Evolutionary conservation across 2,329 filamentous ascomycete genomes (phyloP).

Genomic region (Diaporthe sp.): DNA sequence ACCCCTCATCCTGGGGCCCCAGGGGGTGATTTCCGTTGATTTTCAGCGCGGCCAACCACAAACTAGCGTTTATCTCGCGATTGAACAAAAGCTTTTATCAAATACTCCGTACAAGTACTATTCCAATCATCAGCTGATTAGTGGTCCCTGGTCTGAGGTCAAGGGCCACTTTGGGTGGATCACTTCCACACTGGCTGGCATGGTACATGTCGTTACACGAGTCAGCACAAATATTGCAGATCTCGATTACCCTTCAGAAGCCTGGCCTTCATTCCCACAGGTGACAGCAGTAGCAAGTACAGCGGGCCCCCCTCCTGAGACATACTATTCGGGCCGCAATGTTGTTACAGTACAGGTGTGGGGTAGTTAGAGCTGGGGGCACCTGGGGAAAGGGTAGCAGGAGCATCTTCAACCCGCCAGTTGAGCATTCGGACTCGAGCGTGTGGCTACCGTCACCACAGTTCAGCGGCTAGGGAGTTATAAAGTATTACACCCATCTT

Average conservation of each 20-base stretch:
- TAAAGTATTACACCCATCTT: constrained; percentile 18
- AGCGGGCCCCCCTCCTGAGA: not conserved
- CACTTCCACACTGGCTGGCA: constrained; percentile 4
- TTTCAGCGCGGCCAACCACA: not conserved
- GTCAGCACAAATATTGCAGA: constrained; percentile 15
- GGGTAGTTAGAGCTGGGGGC: not conserved
- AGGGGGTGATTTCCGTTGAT: too few species aligned
- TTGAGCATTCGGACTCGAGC: not conserved
- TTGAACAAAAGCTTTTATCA: not conserved
- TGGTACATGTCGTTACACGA: constrained; percentile 16
- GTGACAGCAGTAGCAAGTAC: not conserved
- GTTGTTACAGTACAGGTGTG: not conserved
- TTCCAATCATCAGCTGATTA: constrained; percentile 5
- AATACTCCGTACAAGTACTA: not conserved
- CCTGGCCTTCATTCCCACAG: not conserved
- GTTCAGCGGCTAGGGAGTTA: constrained; percentile 9
- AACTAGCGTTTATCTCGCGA: not conserved
- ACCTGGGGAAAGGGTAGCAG: not conserved
- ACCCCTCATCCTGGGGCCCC: too few species aligned
- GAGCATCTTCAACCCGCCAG: constrained; percentile 10
- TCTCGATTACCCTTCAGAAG: not conserved
- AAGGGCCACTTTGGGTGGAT: constrained; percentile 13
- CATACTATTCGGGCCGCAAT: not conserved
- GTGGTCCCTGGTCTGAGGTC: not conserved
- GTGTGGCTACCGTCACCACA: not conserved